Evolutionary conservation across 805 yeast genomes (phyloP), one percentile per base, ranked within the genome.

Genomic region (Candida nanaspora): DNA sequence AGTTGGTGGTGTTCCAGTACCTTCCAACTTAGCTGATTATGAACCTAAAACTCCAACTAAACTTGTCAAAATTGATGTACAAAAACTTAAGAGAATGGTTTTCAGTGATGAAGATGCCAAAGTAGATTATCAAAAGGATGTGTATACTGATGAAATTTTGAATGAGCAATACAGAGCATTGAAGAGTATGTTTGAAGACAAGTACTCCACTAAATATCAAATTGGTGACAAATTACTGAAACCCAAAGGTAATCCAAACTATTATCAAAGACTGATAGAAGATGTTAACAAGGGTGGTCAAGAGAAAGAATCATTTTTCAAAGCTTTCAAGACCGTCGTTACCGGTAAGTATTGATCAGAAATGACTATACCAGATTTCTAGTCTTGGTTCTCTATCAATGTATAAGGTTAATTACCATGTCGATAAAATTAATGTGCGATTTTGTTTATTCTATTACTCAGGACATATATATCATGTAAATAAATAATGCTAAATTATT

Each of bases 241-340:
- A 49, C 97, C 97, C n/a, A 80, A 81, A 52, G 96, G 96, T 2
- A 85, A 86, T 60, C 87, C 95, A 2, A 60, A 70, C 36, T 88
- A 88, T 56, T 88, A 88, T 54, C 74, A 70, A 32, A 72, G 93
- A 53, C 68, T 88, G 40, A 49, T 82, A 61, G 69, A 72, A 22
- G 95, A 86, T 57, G 72, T 88, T 33, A 68, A 72, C 44, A 52
- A 52, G 16, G 67, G 67, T 36, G 89, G 91, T 20, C 80, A 80
- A 52, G 72, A 74, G 53, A 80, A 76, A 58, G 95, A 85, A 61
- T 72, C 75, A 14, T 59, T 82, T 39, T 57, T 74, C 40, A 64
- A 77, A 31, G 94, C 93, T 18, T 53, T 84, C 57, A 78, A 80
- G 60, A 83, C 89, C 16, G 86, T 87, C 25, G 56, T 84, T 30